Evolutionary conservation across 257 asterid genomes (phyloP), one percentile per base, ranked within the genome.

Genomic region (Capsicum pubescens): DNA sequence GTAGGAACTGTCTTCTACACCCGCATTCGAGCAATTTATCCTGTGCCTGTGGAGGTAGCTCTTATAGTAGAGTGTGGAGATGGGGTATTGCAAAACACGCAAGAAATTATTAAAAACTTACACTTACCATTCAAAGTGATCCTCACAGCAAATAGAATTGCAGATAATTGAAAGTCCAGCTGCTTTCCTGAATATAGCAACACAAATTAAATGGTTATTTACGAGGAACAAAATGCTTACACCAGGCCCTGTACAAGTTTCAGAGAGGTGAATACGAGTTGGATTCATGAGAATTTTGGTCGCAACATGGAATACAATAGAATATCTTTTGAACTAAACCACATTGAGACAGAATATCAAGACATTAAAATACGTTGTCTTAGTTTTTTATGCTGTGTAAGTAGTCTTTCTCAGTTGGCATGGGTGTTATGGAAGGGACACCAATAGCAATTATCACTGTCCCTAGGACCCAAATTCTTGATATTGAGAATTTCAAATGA

Each of bases 111-210:
- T 69, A 59, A 82, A n/a, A 83, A 35, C 66, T 46, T 21, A 17
- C n/a, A 60, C 92, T 77, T 58, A 95, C 98, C 97, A 95, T 85
- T 93, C 97, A 77, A 95, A 95, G 91, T 95, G 99, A 87, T 95
- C 97, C 69, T 95, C 98, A 9, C 99, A 95, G 89, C 97, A 92
- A 61, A 95, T 93, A 44, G 99, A 95, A 82, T 89, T 91, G 91
- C 92, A 89, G 86, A 95, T 94, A 84, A 93, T 91, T 61, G 96
- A 90, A 81, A 95, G 86, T 78, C 98, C 99, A 79, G 97, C 87
- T 64, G 88, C 88, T 88, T 91, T 95, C 99, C 98, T 95, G 90
- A 76, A 86, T 15, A 86, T 21, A 46, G 69, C 76, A 64, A 63
- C 84, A 79, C 63, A 32, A n/a, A 52, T 36, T 44, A 32, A 2